A percentile compares a stretch with the other conserved stretches of the same genome.
Evolutionary conservation across 176 grass and related monocot species (phyloP).

Genomic region (Musa acuminata): DNA sequence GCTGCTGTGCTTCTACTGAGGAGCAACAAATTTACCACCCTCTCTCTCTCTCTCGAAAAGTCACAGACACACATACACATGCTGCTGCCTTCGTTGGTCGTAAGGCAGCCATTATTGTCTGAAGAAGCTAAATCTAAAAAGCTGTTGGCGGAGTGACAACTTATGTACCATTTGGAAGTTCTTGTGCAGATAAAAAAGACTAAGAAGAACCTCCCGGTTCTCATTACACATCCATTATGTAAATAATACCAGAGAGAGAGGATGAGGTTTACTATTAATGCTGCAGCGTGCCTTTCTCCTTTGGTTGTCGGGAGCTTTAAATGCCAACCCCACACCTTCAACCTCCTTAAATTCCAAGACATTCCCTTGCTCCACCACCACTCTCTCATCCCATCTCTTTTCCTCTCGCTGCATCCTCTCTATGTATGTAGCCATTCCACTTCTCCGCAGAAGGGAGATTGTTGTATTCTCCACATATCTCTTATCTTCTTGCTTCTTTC

Average conservation of each 20-base stretch:
- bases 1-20: too few relatives aligned
- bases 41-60: too few relatives aligned
- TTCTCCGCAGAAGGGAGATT: too few relatives aligned
- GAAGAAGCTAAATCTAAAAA: constrained; percentile 16
- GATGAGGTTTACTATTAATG: constrained; percentile 16
- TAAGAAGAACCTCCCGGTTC: too few relatives aligned
- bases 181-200: too few relatives aligned
- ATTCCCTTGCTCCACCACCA: constrained; percentile 6
- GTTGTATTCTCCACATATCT: neutral
- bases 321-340: neutral
- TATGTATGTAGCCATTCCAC: too few relatives aligned
- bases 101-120: neutral
- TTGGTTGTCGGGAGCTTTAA: constrained; percentile 13
- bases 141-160: neutral
- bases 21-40: too few relatives aligned
- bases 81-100: too few relatives aligned
- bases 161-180: neutral
- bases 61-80: too few relatives aligned
- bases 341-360: constrained; percentile 19
- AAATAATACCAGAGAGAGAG: neutral
- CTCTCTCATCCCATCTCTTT: neutral
- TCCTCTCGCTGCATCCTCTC: too few relatives aligned
- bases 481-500: neutral
- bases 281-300: constrained; percentile 15
- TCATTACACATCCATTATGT: too few relatives aligned